phyloP scores from a whole-genome alignment of 2,329 filamentous ascomycete species.

The Aspergillus eucalypticola region DNA sequence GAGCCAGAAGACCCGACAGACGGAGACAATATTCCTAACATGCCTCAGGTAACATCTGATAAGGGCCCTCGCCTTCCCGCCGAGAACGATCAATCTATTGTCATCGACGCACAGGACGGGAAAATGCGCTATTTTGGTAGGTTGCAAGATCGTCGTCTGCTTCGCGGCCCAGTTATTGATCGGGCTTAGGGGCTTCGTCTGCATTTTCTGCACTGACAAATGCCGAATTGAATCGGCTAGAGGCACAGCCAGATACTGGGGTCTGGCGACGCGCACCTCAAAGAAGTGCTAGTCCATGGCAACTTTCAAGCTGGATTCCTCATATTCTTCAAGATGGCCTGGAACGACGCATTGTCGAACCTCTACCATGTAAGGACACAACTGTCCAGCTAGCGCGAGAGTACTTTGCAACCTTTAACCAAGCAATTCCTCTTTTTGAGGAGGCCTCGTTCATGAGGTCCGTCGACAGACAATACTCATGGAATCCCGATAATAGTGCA shows the following conservation, averaged over 20 bases:
- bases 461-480: constrained; percentile 21
- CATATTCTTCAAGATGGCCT: constrained; percentile 16
- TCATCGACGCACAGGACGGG: constrained; percentile 16
- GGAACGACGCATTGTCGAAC: constrained; percentile 14
- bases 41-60: neutral
- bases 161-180: neutral
- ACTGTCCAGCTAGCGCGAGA: constrained; percentile 14
- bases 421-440: constrained; percentile 16
- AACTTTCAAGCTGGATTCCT: constrained; percentile 19
- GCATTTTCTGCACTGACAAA: constrained; percentile 12
- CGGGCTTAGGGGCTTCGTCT: constrained; percentile 19
- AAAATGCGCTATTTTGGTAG: constrained; percentile 24
- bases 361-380: constrained; percentile 11
- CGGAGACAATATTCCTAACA: neutral
- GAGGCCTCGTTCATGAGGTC: constrained; percentile 10
- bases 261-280: constrained; percentile 5
- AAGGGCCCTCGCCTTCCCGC: neutral
- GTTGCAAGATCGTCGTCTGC: neutral
- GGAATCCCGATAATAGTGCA: constrained; percentile 22
- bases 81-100: constrained; percentile 15
- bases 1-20: neutral
- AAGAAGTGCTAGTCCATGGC: constrained; percentile 11
- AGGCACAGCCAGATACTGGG: constrained; percentile 5
- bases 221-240: neutral
- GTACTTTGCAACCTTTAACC: constrained; percentile 18